phyloP scores from a whole-genome alignment of 805 yeast species.

The Candida alai region DNA sequence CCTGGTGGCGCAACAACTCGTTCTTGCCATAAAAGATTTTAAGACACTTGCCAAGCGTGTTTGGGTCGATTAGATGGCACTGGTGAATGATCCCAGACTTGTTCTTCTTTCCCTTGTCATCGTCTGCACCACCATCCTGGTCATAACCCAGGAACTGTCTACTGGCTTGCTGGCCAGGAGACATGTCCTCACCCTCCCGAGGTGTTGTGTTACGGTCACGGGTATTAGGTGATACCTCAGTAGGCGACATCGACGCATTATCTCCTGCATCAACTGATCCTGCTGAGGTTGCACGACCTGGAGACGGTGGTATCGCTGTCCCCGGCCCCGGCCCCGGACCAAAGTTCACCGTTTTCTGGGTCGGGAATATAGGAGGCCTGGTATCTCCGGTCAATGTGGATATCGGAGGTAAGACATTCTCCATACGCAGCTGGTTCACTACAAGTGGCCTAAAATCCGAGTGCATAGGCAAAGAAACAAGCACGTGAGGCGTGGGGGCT shows the following conservation, averaged over 20 bases:
- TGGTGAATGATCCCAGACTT: slow-evolving; percentile 34
- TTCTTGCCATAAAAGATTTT: slow-evolving; percentile 43
- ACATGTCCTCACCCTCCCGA: slow-evolving; percentile 1
- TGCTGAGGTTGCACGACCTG: no score
- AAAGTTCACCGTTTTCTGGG: no score
- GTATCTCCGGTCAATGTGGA: no score
- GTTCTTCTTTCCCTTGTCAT: slow-evolving; percentile 5
- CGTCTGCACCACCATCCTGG: slow-evolving; percentile 6
- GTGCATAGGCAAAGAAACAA: no score
- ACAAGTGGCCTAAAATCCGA: no score
- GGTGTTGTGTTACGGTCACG: neutral
- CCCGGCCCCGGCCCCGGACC: no score
- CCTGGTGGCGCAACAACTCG: slow-evolving; percentile 42
- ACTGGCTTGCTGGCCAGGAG: slow-evolving; percentile 1
- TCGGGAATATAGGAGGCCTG: no score
- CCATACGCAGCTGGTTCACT: no score
- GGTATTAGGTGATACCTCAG: slow-evolving; percentile 3
- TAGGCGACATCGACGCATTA: neutral
- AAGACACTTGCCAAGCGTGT: slow-evolving; percentile 26
- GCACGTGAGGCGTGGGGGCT: no score
- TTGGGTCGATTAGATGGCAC: slow-evolving; percentile 37
- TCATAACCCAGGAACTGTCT: neutral
- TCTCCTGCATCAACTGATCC: neutral
- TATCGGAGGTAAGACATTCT: no score
- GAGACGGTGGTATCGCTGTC: no score